These are phyloP conservation scores for Candida lessepsii DNA, from an alignment of 805 yeast genomes.

Conservation along the genomic window DNA sequence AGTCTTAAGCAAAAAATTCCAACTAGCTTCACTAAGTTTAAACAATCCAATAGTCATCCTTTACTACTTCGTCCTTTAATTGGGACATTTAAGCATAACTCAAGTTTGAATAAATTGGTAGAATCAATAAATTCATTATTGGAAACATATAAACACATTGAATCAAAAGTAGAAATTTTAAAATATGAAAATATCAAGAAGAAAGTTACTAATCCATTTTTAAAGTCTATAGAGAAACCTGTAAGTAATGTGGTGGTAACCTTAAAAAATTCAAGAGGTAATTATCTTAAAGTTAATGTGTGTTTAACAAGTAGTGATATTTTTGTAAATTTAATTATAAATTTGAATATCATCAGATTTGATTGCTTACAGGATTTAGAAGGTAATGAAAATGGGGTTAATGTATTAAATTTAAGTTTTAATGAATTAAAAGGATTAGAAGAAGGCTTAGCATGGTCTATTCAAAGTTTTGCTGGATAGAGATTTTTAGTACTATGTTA, in stretches of 20 bases:
- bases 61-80: slow-evolving; percentile 55
- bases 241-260: slow-evolving; percentile 27
- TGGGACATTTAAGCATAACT: slow-evolving; percentile 58
- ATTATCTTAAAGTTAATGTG: slow-evolving; percentile 25
- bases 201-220: slow-evolving; percentile 31
- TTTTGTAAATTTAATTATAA: slow-evolving; percentile 38
- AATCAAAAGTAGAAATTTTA: slow-evolving; percentile 6
- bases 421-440: slow-evolving; percentile 52
- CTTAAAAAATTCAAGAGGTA: slow-evolving; percentile 18
- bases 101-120: slow-evolving; percentile 29
- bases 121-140: slow-evolving; percentile 27
- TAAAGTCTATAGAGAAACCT: slow-evolving; percentile 40
- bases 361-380: slow-evolving; percentile 22
- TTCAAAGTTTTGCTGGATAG: slow-evolving; percentile 27
- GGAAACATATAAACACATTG: slow-evolving; percentile 13
- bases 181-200: slow-evolving; percentile 28
- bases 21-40: slow-evolving; percentile 45
- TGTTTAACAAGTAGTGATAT: slow-evolving; percentile 39
- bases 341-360: slow-evolving; percentile 35
- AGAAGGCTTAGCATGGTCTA: slow-evolving; percentile 57
- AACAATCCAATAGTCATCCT: slow-evolving; percentile 42
- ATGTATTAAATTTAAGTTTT: slow-evolving; percentile 46
- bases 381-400: slow-evolving; percentile 31
- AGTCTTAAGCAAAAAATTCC: slow-evolving; percentile 46
- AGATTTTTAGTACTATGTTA: slow-evolving; percentile 6